A percentile compares a stretch with the other conserved stretches of the same genome.
Conservation (phyloP, 2,329 filamentous ascomycete genomes). For the Trichothecium sympodiale region DNA sequence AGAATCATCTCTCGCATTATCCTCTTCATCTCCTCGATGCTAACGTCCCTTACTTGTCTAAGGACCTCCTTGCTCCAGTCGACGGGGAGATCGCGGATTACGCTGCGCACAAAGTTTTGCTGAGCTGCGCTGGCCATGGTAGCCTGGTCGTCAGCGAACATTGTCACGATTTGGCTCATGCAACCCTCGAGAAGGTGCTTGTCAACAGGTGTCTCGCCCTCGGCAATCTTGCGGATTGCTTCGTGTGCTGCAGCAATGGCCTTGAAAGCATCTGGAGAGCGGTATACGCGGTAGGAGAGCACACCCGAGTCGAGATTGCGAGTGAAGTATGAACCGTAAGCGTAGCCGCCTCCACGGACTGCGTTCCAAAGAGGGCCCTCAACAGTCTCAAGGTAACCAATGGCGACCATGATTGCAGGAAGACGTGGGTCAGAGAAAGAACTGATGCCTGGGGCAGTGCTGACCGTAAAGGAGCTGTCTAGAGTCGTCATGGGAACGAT, state of each 20-base stretch:
- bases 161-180: constrained; percentile 78
- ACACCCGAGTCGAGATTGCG: constrained; percentile 70
- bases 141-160: constrained; percentile 77
- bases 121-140: constrained; percentile 75
- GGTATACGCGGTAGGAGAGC: constrained; percentile 77
- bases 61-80: constrained; percentile 73
- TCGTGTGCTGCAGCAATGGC: constrained; percentile 69
- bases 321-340: constrained; percentile 76
- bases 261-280: constrained; percentile 79
- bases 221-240: constrained; percentile 63
- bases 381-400: constrained; percentile 82
- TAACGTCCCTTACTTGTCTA: constrained; percentile 65
- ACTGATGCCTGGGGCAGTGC: constrained; percentile 61
- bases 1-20: constrained; percentile 67
- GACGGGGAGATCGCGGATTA: constrained; percentile 62
- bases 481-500: constrained; percentile 86
- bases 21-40: constrained; percentile 61
- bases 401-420: constrained; percentile 76
- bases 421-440: constrained; percentile 68
- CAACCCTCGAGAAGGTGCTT: constrained; percentile 77
- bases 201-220: constrained; percentile 63
- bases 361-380: constrained; percentile 93
- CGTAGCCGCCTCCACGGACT: constrained; percentile 84
- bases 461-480: constrained; percentile 80
- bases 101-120: constrained; percentile 72